phyloP scores from a whole-genome alignment of 768 basidiomycete genomes.

The Suillus paluster region DNA sequence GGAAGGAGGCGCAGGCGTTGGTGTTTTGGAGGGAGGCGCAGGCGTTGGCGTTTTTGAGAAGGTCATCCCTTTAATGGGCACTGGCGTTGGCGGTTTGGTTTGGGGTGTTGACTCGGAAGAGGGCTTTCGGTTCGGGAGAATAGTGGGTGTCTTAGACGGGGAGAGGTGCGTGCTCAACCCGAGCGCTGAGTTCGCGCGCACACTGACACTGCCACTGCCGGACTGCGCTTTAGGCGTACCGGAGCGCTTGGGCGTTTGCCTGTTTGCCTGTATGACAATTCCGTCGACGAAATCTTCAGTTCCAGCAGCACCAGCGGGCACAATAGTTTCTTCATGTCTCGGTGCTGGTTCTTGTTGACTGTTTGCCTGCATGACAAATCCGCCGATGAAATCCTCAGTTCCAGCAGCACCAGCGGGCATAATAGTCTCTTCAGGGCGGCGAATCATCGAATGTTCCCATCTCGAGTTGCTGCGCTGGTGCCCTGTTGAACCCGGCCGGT shows the following conservation, averaged over 20 bases:
- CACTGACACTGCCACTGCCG: not conserved
- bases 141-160: not conserved
- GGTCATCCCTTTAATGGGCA: too few species aligned
- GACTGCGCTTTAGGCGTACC: not conserved
- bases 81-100: not conserved
- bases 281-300: not conserved
- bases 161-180: not conserved
- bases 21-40: not conserved
- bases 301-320: not conserved
- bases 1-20: not conserved
- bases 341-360: too few species aligned
- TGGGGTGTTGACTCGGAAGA: not conserved
- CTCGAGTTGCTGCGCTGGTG: not conserved
- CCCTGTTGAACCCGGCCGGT: not conserved
- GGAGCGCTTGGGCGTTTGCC: not conserved
- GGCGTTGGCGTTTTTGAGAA: not conserved
- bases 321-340: constrained; percentile 8
- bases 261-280: not conserved
- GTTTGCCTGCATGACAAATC: not conserved
- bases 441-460: not conserved
- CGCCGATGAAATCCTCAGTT: not conserved
- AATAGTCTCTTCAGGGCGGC: constrained; percentile 11
- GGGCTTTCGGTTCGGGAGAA: not conserved
- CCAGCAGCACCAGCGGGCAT: not conserved
- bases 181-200: not conserved